Evolutionary conservation across 306 rosid species (phyloP).

Genomic region (barrel medic (Medicago truncatula)): MtrunA17r5.0-ANR NC_053044.1:34377501-34378000

Average conservation of each 20-base stretch:
- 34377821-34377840: too few species aligned
- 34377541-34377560: slow-evolving; percentile 84
- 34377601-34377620: slow-evolving; percentile 76
- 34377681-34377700: slow-evolving; percentile 20
- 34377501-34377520: slow-evolving; percentile 79
- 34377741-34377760: neutral
- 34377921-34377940: too few species aligned
- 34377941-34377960: too few species aligned
- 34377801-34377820: too few species aligned
- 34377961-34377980: too few species aligned
- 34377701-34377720: neutral
- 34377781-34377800: neutral
- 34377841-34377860: too few species aligned
- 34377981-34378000: too few species aligned
- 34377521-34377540: slow-evolving; percentile 85
- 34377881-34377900: too few species aligned
- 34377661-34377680: slow-evolving; percentile 27
- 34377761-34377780: neutral
- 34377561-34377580: slow-evolving; percentile 83
- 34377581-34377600: slow-evolving; percentile 64
- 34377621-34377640: slow-evolving; percentile 91
- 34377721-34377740: slow-evolving; percentile 7
- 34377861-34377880: too few species aligned
- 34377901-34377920: too few species aligned
- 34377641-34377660: neutral